These are phyloP conservation scores for Sporothrix brunneoviolacea DNA, from an alignment of 2,329 filamentous ascomycete species.

Conservation along the genomic window DNA sequence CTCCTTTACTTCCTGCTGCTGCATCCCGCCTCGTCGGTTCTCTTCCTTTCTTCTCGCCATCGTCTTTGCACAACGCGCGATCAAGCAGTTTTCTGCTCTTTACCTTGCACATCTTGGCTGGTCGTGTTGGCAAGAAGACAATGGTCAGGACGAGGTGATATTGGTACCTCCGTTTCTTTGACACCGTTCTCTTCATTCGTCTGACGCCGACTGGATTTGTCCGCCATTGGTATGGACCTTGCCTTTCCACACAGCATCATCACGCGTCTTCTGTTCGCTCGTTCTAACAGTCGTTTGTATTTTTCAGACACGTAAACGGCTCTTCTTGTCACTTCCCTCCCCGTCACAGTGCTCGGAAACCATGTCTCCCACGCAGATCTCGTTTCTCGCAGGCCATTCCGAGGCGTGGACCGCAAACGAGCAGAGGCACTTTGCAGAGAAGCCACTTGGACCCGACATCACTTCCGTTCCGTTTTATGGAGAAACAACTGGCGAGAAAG, in stretches of 20 bases:
- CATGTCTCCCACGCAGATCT: constrained; percentile 10
- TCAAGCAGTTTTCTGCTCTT: too few relatives aligned
- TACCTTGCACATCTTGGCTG: too few relatives aligned
- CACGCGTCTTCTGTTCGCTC: too few relatives aligned
- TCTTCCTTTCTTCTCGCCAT: neutral
- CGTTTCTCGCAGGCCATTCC: neutral
- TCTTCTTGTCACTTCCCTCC: too few relatives aligned
- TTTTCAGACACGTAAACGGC: too few relatives aligned
- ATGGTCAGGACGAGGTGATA: neutral
- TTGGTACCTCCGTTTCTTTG: neutral
- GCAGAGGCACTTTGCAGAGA: constrained; percentile 6
- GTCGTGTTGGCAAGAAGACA: neutral
- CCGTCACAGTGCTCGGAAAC: neutral
- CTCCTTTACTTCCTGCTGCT: too few relatives aligned
- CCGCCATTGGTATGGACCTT: too few relatives aligned
- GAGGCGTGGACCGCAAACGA: constrained; percentile 6
- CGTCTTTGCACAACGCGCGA: too few relatives aligned
- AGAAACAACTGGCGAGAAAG: neutral
- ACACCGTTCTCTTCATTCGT: neutral
- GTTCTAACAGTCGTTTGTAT: too few relatives aligned
- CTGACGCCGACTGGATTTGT: too few relatives aligned
- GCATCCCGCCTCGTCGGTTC: neutral
- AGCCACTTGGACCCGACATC: constrained; percentile 4
- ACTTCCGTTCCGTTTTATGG: constrained; percentile 9
- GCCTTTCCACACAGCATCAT: neutral